Percentiles rank a stretch among this genome's conserved stretches.
phyloP scores from a whole-genome alignment of 2,329 filamentous ascomycete genomes.

The Emergomyces africanus region DNA sequence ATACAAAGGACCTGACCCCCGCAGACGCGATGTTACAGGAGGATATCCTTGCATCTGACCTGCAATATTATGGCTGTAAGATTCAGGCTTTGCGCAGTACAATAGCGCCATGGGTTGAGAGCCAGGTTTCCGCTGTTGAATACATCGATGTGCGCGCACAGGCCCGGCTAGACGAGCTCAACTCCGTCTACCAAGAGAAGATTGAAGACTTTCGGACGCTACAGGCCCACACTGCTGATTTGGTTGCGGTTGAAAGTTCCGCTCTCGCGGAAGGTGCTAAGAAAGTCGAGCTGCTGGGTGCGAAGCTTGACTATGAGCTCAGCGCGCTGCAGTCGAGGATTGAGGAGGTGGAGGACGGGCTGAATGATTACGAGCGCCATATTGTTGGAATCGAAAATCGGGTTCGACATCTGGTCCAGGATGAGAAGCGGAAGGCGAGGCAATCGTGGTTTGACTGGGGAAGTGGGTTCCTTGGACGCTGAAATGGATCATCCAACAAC shows the following conservation, averaged over 20 bases:
- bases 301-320: constrained; percentile 87
- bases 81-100: constrained; percentile 26
- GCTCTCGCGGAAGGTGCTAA: constrained; percentile 58
- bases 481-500: constrained; percentile 3
- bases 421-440: constrained; percentile 44
- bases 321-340: constrained; percentile 66
- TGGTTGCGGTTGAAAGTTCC: constrained; percentile 56
- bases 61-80: constrained; percentile 21
- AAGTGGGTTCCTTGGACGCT: constrained; percentile 16
- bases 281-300: constrained; percentile 67
- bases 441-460: constrained; percentile 47
- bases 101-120: constrained; percentile 32
- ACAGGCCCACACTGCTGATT: constrained; percentile 53
- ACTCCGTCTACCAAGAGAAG: constrained; percentile 55
- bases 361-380: constrained; percentile 66
- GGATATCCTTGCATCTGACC: constrained; percentile 26
- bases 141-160: constrained; percentile 53
- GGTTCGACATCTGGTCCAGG: constrained; percentile 48
- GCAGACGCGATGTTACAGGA: constrained; percentile 29
- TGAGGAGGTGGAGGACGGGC: constrained; percentile 73
- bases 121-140: constrained; percentile 31
- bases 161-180: constrained; percentile 52
- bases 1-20: constrained; percentile 26
- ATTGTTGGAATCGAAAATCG: constrained; percentile 57
- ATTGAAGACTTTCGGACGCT: constrained; percentile 58